A percentile compares a stretch with the other conserved stretches of the same genome.
Evolutionary conservation across 176 grass and related monocot species (phyloP).

Genomic region (Sorghum bicolor): Sorghum_bicolor_NCBIv3 NC_012872.2:55069001-55069500

Average conservation of each 20-base stretch:
- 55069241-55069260: constrained; percentile 77
- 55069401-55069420: not conserved
- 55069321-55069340: constrained; percentile 76
- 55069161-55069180: constrained; percentile 72
- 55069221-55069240: constrained; percentile 85
- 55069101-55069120: constrained; percentile 88
- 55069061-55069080: constrained; percentile 8
- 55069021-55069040: constrained; percentile 2
- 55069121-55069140: constrained; percentile 64
- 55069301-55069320: constrained; percentile 61
- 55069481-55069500: constrained; percentile 89
- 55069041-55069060: not conserved
- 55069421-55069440: not conserved
- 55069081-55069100: constrained; percentile 55
- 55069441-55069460: constrained; percentile 64
- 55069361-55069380: not conserved
- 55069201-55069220: constrained; percentile 86
- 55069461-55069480: constrained; percentile 91
- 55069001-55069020: not conserved
- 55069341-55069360: not conserved
- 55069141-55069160: constrained; percentile 60
- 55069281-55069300: constrained; percentile 54
- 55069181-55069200: constrained; percentile 98
- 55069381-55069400: not conserved
- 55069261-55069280: constrained; percentile 89